phyloP scores from a whole-genome alignment of 805 yeast genomes.

The Kodamaea hsintzibuensis region DNA sequence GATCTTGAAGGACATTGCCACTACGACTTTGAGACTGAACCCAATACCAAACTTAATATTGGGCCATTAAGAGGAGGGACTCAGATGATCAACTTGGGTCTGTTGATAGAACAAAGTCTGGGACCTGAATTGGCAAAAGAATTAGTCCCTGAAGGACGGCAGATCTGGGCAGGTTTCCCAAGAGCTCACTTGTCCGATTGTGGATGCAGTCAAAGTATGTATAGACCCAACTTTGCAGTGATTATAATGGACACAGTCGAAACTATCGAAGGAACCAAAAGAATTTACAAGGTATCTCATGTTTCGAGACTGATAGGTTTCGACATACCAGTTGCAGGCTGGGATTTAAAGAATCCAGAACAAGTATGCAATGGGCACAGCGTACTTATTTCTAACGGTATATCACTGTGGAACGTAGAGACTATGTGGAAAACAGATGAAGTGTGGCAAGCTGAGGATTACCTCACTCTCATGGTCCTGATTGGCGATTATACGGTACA shows the following conservation, averaged over 20 bases:
- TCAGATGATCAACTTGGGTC: conserved; percentile 26
- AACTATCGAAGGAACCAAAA: not conserved
- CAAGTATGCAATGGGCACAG: conserved; percentile 33
- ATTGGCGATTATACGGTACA: conserved; percentile 22
- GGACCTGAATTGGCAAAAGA: not conserved
- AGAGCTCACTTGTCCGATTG: conserved; percentile 38
- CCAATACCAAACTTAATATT: conserved; percentile 11
- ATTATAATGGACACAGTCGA: conserved; percentile 13
- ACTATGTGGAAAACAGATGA: not conserved
- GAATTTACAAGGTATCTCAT: conserved; percentile 29
- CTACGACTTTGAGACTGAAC: conserved; percentile 18
- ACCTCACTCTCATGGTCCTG: conserved; percentile 19
- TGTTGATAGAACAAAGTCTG: not conserved
- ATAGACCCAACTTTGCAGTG: conserved; percentile 41
- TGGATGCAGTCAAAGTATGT: conserved; percentile 41
- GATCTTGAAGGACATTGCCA: conserved; percentile 16
- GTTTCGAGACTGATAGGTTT: conserved; percentile 31
- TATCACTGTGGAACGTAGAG: conserved; percentile 38
- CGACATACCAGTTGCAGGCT: conserved; percentile 29
- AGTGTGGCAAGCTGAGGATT: conserved; percentile 19
- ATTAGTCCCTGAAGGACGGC: conserved; percentile 27
- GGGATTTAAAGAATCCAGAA: conserved; percentile 23
- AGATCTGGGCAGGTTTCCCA: conserved; percentile 44
- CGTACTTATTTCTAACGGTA: conserved; percentile 48
- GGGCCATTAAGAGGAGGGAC: conserved; percentile 42